Percentiles rank a stretch among this genome's conserved stretches.
Conservation (phyloP, 73 alveolate genomes). For the Loxodes magnus region DNA sequence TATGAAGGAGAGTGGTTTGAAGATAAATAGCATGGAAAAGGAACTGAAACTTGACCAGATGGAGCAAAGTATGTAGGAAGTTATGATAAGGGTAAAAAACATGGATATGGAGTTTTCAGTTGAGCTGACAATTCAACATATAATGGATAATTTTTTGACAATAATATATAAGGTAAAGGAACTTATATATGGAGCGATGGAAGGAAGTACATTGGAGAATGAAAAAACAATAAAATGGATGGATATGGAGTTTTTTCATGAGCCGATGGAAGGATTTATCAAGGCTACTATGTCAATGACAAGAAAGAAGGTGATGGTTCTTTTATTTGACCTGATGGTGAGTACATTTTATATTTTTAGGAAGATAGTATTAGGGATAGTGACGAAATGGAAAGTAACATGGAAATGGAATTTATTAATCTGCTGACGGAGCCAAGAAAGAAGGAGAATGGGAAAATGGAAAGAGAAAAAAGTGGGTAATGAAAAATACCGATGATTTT, state of each 20-base stretch:
- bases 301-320: slow-evolving; percentile 29
- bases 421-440: slow-evolving; percentile 17
- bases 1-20: slow-evolving; percentile 33
- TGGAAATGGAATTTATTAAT: slow-evolving; percentile 44
- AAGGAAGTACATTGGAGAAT: slow-evolving; percentile 50
- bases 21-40: slow-evolving; percentile 33
- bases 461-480: slow-evolving; percentile 9
- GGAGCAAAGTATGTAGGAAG: slow-evolving; percentile 40
- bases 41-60: slow-evolving; percentile 24
- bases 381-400: slow-evolving; percentile 58
- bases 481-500: too few relatives aligned
- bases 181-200: slow-evolving; percentile 57
- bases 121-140: slow-evolving; percentile 43
- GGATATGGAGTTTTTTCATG: slow-evolving; percentile 33
- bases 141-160: slow-evolving; percentile 32
- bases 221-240: slow-evolving; percentile 34
- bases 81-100: slow-evolving; percentile 46
- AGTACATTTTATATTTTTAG: too few relatives aligned
- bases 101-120: slow-evolving; percentile 45
- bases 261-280: slow-evolving; percentile 32
- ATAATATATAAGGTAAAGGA: slow-evolving; percentile 45
- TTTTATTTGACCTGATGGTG: slow-evolving; percentile 56
- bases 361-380: slow-evolving; percentile 41
- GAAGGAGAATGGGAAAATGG: slow-evolving; percentile 33
- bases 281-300: slow-evolving; percentile 24